phyloP scores from a whole-genome alignment of 805 yeast genomes.

The Saturnispora diversa region DNA sequence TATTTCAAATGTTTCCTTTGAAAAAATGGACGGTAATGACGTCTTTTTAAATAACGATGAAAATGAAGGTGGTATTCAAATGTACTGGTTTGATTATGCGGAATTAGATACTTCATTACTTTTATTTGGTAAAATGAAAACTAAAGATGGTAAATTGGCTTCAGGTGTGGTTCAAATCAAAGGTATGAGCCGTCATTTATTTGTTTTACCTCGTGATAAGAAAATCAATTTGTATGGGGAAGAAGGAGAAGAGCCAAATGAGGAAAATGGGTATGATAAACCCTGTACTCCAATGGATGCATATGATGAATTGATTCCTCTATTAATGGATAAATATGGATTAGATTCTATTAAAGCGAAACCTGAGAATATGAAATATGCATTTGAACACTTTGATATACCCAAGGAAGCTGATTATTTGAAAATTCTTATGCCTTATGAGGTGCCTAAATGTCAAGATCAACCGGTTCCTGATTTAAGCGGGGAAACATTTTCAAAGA shows the following conservation, averaged over 20 bases:
- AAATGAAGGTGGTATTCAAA: slow-evolving; percentile 40
- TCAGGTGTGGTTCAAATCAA: slow-evolving; percentile 73
- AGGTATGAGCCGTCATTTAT: slow-evolving; percentile 63
- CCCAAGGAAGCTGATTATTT: slow-evolving; percentile 77
- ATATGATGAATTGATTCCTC: slow-evolving; percentile 64
- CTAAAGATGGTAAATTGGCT: slow-evolving; percentile 49
- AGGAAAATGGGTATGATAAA: slow-evolving; percentile 24
- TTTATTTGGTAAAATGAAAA: slow-evolving; percentile 71
- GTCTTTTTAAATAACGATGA: slow-evolving; percentile 27
- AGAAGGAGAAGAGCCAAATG: slow-evolving; percentile 32
- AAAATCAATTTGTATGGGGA: slow-evolving; percentile 31
- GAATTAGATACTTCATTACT: slow-evolving; percentile 65
- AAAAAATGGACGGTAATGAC: slow-evolving; percentile 30
- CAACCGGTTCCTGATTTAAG: slow-evolving; percentile 52
- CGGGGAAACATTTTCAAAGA: slow-evolving; percentile 70
- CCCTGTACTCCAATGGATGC: slow-evolving; percentile 54
- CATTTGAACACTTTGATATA: slow-evolving; percentile 75
- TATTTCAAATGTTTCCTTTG: slow-evolving; percentile 23
- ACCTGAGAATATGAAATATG: slow-evolving; percentile 69
- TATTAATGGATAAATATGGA: slow-evolving; percentile 56
- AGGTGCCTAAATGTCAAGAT: slow-evolving; percentile 47
- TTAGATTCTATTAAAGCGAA: slow-evolving; percentile 57
- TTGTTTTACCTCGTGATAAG: slow-evolving; percentile 59
- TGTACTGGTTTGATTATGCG: slow-evolving; percentile 87
- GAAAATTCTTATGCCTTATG: slow-evolving; percentile 67